Base-by-base conservation (phyloP, 345 rosid genomes). In the Zanthoxylum bungeanum region DNA sequence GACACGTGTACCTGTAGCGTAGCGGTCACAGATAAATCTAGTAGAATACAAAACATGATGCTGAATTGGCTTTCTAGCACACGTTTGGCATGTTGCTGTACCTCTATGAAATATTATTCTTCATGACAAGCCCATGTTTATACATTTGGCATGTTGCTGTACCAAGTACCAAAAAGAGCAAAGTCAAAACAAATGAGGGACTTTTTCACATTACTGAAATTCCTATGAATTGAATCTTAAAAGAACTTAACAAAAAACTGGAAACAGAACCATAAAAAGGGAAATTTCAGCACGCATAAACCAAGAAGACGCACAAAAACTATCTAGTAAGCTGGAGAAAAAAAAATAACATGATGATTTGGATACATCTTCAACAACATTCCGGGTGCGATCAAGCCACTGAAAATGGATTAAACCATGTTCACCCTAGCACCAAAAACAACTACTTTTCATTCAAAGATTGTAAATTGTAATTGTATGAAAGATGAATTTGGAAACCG, bases 321-420 rank as follows among this genome's bases (percentile, higher is more conserved):
- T n/a, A 59, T 1, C 16, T 22, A 61, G 30, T 44, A 12, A 69
- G 28, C 57, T 28, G 22, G 10, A 10, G 33, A 69, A n/a, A 57
- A 19, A 25, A 14, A 57, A 1, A 33, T 4, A 51, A 44, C 30
- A 27, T 2, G 14, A 56, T 50, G 55, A 65, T 53, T 9, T 75
- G 95, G 98, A 92, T 95, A 95, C 98, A 74, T 92, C 98, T 86
- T 95, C 97, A 9, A 92, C 79, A 24, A 47, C 85, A 81, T 84
- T 87, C 57, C 30, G 86, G 63, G 50, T 25, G 53, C 98, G 92
- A 85, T 92, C 99, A 74, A 92, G 85, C 99, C 99, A 95, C 86
- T 85, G 96, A 83, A 92, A 91, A 80, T 95, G 99, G 65, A 85
- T 69, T 73, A 92, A 81, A 7, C 99, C 98, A 82, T 95, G 98